phyloP scores from a whole-genome alignment of 2,329 filamentous ascomycete genomes.

The Domatiomyces globalis region DNA sequence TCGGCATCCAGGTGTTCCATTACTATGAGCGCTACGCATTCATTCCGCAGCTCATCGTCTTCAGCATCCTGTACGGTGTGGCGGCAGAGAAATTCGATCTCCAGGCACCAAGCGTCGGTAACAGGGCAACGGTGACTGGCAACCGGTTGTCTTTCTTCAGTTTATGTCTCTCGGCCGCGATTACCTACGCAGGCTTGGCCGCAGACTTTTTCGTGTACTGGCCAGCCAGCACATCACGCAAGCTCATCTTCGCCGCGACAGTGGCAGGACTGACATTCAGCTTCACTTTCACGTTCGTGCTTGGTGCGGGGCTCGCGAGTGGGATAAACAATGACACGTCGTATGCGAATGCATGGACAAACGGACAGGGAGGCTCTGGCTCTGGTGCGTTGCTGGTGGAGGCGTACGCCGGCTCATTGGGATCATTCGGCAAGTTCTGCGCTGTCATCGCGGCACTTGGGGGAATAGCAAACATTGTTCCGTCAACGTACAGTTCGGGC shows the following conservation, averaged over 20 bases:
- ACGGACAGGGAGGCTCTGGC: slow-evolving; percentile 28
- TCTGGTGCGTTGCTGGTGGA: slow-evolving; percentile 52
- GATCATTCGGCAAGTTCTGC: slow-evolving; percentile 52
- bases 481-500: slow-evolving; percentile 49
- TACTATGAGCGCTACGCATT: slow-evolving; percentile 53
- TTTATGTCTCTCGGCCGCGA: slow-evolving; percentile 32
- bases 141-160: slow-evolving; percentile 56
- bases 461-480: slow-evolving; percentile 51
- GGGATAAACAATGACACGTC: slow-evolving; percentile 38
- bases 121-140: slow-evolving; percentile 21
- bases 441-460: slow-evolving; percentile 50
- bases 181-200: slow-evolving; percentile 10
- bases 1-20: slow-evolving; percentile 55
- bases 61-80: slow-evolving; percentile 48
- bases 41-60: slow-evolving; percentile 47
- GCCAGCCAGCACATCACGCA: slow-evolving; percentile 37
- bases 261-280: slow-evolving; percentile 42
- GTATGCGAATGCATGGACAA: slow-evolving; percentile 44
- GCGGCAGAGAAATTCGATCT: slow-evolving; percentile 48
- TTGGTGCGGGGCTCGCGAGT: slow-evolving; percentile 49
- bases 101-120: slow-evolving; percentile 36
- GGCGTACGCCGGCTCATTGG: slow-evolving; percentile 41
- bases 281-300: slow-evolving; percentile 46
- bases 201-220: slow-evolving; percentile 43
- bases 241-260: slow-evolving; percentile 43